Evolutionary conservation across 78 protist species (phyloP), one percentile per base, ranked within the genome.

Genomic region (Parvularia atlantis): DNA sequence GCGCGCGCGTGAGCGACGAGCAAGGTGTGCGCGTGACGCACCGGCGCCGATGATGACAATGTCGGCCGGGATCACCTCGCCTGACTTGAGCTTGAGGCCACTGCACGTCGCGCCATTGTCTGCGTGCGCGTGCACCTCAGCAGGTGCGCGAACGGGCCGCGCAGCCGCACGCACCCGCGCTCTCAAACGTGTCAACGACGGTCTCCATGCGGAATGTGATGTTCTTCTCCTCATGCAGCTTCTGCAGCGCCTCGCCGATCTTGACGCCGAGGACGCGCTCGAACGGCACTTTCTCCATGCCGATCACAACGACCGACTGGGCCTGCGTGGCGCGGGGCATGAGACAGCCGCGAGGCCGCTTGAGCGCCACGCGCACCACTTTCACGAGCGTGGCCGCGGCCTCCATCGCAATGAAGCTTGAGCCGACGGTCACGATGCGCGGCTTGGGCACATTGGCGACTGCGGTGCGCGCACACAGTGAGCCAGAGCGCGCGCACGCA

Each of bases 391-490:
- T 36, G 30, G 73, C 44, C 22, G 73, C 46, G 24, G 39, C n/a
- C 48, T 73, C 70, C 60, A 65, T 4, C 43, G 63, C 78, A 28
- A 73, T 73, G 70, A 73, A 73, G 19, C 46, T 9, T 9, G 78
- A 22, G 13, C 78, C 78, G 28, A 73, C 59, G 46, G 62, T 73
- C 61, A 53, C 78, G 39, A 73, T 70, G 31, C 60, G n/a, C 28
- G 60, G 13, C 28, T 5, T 41, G 46, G 19, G 4, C 46, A 41
- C 19, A 9, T 41, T 9, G 46, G 46, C 9, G 46, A 41, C 46
- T 41, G 46, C 19, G 46, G 46, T 4, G 46, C 19, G 46, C 46
- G 46, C 46, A 9, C 46, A 41, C 46, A 4, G 46, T 41, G 19
- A 4, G 9, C 19, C 46, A 41, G 46, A 41, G 19, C 19, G 46